These are phyloP conservation scores for Phaseolus coccineus DNA, from an alignment of 331 rosid species.

Conservation along the genomic window DNA sequence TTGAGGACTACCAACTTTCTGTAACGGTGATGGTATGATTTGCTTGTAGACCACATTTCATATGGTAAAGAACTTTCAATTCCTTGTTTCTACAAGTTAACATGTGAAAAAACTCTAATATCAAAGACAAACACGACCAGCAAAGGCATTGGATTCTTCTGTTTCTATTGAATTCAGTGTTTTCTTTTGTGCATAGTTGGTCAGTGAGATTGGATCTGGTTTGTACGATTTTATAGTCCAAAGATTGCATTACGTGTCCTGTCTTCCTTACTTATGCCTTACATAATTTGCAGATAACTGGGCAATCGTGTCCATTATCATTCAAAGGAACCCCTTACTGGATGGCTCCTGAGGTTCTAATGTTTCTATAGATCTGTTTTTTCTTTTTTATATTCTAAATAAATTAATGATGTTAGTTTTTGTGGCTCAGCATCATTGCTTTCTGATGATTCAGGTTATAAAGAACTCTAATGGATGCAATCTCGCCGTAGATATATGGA, in stretches of 20 bases:
- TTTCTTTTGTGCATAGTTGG: conserved; percentile 10
- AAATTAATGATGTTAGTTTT: conserved; percentile 33
- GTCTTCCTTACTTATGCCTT: conserved; percentile 37
- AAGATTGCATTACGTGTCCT: conserved; percentile 41
- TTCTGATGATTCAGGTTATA: conserved; percentile 71
- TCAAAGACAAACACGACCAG: conserved; percentile 1
- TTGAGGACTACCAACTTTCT: background rate
- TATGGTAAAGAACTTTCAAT: conserved; percentile 27
- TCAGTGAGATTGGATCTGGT: conserved; percentile 19
- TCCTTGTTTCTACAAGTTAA: conserved; percentile 4
- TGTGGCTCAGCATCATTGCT: conserved; percentile 37
- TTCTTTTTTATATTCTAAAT: conserved; percentile 17
- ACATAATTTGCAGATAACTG: conserved; percentile 70
- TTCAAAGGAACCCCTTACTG: conserved; percentile 99
- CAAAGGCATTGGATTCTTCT: conserved; percentile 25
- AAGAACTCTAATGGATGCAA: conserved; percentile 76
- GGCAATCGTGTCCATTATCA: conserved; percentile 91
- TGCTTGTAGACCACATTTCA: conserved; percentile 21
- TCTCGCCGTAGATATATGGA: conserved; percentile 99
- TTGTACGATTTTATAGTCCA: conserved; percentile 26
- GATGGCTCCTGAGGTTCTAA: conserved; percentile 99
- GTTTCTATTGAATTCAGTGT: conserved; percentile 14
- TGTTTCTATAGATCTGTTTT: conserved; percentile 24
- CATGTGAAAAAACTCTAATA: background rate
- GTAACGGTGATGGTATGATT: conserved; percentile 32